These are phyloP conservation scores for Trichophyton mentagrophytes DNA, from an alignment of 2,329 filamentous ascomycete species.

Conservation along the genomic window DNA sequence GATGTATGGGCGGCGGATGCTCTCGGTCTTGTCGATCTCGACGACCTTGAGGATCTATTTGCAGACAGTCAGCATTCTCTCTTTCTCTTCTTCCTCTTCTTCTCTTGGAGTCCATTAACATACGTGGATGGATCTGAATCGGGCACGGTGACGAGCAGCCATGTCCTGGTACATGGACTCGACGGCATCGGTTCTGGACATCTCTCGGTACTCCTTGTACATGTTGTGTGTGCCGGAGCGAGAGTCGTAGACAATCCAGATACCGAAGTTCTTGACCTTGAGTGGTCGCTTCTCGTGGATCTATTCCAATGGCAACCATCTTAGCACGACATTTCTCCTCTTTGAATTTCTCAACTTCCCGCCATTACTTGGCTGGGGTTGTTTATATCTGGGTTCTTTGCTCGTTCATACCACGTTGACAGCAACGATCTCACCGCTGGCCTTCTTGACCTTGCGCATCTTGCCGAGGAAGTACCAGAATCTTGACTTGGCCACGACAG, in stretches of 20 bases:
- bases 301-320: slow-evolving; percentile 34
- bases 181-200: slow-evolving; percentile 89
- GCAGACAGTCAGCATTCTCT: slow-evolving; percentile 7
- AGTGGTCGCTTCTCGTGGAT: slow-evolving; percentile 97
- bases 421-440: slow-evolving; percentile 96
- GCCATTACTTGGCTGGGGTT: not conserved
- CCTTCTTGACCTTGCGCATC: slow-evolving; percentile 99
- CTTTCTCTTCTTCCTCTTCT: not conserved
- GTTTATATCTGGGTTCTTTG: slow-evolving; percentile 17
- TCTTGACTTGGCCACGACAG: slow-evolving; percentile 96
- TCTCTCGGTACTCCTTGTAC: slow-evolving; percentile 99
- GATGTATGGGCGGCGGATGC: slow-evolving; percentile 98
- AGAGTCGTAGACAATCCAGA: slow-evolving; percentile 99
- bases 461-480: slow-evolving; percentile 99
- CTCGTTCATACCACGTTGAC: slow-evolving; percentile 68
- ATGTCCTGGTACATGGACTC: slow-evolving; percentile 98
- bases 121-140: slow-evolving; percentile 98
- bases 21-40: slow-evolving; percentile 87
- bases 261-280: slow-evolving; percentile 99
- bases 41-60: slow-evolving; percentile 90
- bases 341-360: no score
- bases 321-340: slow-evolving; percentile 6
- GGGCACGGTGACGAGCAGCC: slow-evolving; percentile 94
- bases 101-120: slow-evolving; percentile 27
- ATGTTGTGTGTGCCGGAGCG: slow-evolving; percentile 99